Percentiles rank a stretch among this genome's conserved stretches.
Evolutionary conservation across 2,329 filamentous ascomycete genomes (phyloP).

Genomic region (Fusarium denticulatum): DNA sequence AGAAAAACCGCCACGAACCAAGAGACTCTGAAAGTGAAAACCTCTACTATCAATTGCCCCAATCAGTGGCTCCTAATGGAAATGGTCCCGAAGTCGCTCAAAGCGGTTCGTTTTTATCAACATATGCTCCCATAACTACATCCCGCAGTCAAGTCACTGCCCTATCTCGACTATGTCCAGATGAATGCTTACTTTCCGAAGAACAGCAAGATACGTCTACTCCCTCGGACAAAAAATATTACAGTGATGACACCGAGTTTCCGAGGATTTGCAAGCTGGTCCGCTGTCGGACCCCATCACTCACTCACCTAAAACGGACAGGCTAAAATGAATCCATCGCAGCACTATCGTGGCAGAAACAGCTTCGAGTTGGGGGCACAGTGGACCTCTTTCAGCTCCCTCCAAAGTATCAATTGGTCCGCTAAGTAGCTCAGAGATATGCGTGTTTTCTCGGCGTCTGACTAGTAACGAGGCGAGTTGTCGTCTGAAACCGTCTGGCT

Average conservation of each 20-base stretch:
- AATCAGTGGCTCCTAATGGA: not conserved
- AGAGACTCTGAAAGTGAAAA: not conserved
- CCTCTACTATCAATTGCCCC: not conserved
- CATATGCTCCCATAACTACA: not conserved
- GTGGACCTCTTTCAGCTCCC: conserved; percentile 12
- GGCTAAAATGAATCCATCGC: conserved; percentile 13
- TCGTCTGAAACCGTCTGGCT: conserved; percentile 1
- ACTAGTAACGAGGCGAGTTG: conserved; percentile 14
- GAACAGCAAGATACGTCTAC: conserved; percentile 66
- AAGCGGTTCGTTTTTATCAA: not conserved
- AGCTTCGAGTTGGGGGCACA: not conserved
- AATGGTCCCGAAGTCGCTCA: not conserved
- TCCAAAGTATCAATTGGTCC: conserved; percentile 28
- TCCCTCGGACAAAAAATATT: conserved; percentile 49
- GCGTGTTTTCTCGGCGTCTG: conserved; percentile 15
- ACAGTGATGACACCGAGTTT: conserved; percentile 5
- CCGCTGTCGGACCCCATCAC: conserved; percentile 18
- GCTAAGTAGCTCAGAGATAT: conserved; percentile 20
- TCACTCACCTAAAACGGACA: conserved; percentile 17
- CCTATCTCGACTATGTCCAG: not conserved
- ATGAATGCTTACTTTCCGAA: conserved; percentile 50
- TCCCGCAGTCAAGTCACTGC: not conserved
- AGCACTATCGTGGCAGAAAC: conserved; percentile 8
- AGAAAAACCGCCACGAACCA: not conserved
- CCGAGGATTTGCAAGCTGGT: conserved; percentile 11